Evolutionary conservation across 352 stramenopile species (phyloP).

Genomic region (Pythium aristosporum): DNA sequence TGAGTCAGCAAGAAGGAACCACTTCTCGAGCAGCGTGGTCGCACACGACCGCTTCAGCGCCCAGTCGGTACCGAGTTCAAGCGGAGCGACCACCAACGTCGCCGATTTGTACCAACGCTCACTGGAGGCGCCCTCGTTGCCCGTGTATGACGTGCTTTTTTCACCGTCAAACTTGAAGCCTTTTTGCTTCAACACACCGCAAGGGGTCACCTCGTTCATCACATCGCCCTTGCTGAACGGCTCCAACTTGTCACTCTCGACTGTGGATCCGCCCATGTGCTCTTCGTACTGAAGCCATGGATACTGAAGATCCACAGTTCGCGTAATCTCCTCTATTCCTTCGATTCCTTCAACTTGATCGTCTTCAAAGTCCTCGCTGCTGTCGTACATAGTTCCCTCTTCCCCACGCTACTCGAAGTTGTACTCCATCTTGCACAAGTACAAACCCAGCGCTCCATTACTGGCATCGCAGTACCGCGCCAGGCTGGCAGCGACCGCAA

Average conservation of each 20-base stretch:
- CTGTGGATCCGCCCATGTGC: neutral
- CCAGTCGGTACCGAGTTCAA: too few relatives aligned
- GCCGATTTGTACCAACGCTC: neutral
- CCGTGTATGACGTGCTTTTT: neutral
- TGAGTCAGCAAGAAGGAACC: neutral
- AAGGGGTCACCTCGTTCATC: neutral
- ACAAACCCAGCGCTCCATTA: conserved; percentile 2
- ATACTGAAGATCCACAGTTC: neutral
- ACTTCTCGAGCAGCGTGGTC: neutral
- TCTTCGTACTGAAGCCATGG: neutral
- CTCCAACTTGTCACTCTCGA: neutral
- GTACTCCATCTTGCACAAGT: neutral
- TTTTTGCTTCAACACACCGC: neutral
- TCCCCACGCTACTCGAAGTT: neutral
- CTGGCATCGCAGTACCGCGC: conserved; percentile 16
- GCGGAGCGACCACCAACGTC: conserved; percentile 2
- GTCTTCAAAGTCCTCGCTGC: neutral
- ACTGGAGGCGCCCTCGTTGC: conserved; percentile 9
- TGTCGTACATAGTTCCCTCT: conserved; percentile 5
- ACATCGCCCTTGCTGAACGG: neutral
- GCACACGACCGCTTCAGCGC: too few relatives aligned
- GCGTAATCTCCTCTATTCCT: neutral
- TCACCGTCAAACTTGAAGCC: neutral
- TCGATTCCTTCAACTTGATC: neutral
- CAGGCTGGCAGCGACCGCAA: conserved; percentile 5